phyloP scores from a whole-genome alignment of 2,329 filamentous ascomycete genomes.

The Cryoendolithus antarcticus region DNA sequence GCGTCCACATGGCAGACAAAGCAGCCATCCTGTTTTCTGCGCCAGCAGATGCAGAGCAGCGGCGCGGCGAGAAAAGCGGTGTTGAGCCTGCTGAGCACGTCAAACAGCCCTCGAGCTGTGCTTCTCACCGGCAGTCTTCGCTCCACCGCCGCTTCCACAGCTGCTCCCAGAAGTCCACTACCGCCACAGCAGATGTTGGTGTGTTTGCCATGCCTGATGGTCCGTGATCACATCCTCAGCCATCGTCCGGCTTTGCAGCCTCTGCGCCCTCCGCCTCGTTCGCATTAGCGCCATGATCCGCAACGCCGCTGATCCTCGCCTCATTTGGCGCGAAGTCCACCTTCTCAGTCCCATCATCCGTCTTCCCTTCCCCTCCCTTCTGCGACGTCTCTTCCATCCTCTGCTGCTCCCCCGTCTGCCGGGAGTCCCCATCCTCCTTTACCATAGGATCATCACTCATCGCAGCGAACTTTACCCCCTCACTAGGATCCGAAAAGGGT shows the following conservation, averaged over 20 bases:
- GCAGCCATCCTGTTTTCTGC: too few species aligned
- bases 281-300: too few species aligned
- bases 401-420: conserved; percentile 22
- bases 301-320: too few species aligned
- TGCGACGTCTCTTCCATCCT: conserved; percentile 17
- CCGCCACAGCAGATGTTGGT: too few species aligned
- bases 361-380: conserved; percentile 2
- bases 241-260: too few species aligned
- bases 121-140: conserved; percentile 25
- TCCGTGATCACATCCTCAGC: too few species aligned
- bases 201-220: too few species aligned
- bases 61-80: too few species aligned
- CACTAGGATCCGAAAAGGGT: conserved; percentile 12
- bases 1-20: too few species aligned
- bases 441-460: conserved; percentile 20
- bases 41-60: too few species aligned
- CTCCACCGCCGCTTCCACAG: conserved; percentile 23
- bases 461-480: conserved; percentile 22
- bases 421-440: conserved; percentile 20
- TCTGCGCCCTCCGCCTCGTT: too few species aligned
- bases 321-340: background rate
- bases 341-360: background rate
- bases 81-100: background rate
- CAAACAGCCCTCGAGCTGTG: conserved; percentile 9
- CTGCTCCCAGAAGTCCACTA: too few species aligned